A percentile compares a stretch with the other conserved stretches of the same genome.
Evolutionary conservation across 1,284 basidiomycete species (phyloP).

Genomic region (Cryptococcus maquisensis): DNA sequence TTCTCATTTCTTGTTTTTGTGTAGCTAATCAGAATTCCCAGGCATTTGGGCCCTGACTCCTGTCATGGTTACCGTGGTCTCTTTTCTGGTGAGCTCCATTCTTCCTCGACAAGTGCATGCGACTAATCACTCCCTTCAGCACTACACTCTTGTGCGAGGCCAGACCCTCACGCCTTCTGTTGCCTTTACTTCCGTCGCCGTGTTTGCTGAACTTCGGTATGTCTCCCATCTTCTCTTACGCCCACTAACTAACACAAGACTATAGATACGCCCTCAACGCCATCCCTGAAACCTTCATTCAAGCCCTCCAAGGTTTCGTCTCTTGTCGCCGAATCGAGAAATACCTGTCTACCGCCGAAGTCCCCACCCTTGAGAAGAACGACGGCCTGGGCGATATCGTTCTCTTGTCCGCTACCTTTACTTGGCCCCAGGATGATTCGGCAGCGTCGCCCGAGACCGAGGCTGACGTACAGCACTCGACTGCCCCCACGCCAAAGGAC

Average conservation of each 20-base stretch:
- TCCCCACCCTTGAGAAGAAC: constrained; percentile 56
- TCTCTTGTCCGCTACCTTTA: constrained; percentile 76
- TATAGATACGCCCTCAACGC: constrained; percentile 59
- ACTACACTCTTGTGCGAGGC: constrained; percentile 60
- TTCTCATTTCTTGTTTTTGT: not conserved
- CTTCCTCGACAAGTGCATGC: not conserved
- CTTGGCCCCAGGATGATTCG: constrained; percentile 73
- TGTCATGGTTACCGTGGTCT: constrained; percentile 47
- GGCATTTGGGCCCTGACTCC: constrained; percentile 60
- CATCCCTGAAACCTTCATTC: constrained; percentile 79
- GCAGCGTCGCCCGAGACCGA: not conserved
- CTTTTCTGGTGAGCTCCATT: constrained; percentile 36
- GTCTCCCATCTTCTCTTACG: not conserved
- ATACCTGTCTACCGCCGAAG: constrained; percentile 70
- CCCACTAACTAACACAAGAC: not conserved
- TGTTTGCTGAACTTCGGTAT: constrained; percentile 73
- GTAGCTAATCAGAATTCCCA: not conserved
- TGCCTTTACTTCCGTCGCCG: constrained; percentile 68
- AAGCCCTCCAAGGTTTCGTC: constrained; percentile 73
- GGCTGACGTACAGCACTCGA: constrained; percentile 43
- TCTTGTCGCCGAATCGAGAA: constrained; percentile 87
- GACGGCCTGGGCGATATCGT: constrained; percentile 59
- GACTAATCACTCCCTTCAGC: constrained; percentile 50
- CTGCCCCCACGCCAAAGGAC: constrained; percentile 64
- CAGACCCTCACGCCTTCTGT: constrained; percentile 72